Percentiles rank a stretch among this genome's conserved stretches.
phyloP scores from a whole-genome alignment of 1,284 basidiomycete species.

The Veloporphyrellus conicus region DNA sequence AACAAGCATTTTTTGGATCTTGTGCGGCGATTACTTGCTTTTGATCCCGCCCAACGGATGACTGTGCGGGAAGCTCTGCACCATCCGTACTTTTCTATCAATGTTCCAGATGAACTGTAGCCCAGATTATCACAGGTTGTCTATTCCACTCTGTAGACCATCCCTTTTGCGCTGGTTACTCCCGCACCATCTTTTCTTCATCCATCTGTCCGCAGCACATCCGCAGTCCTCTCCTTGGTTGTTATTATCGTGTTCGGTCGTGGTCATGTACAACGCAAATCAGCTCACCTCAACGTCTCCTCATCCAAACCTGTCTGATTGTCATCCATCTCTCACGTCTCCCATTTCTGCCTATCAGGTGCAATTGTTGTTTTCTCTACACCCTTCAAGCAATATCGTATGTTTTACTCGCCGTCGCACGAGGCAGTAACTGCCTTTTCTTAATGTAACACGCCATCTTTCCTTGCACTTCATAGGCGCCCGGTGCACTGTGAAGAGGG shows the following conservation, averaged over 20 bases:
- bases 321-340: slow-evolving; percentile 18
- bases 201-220: slow-evolving; percentile 25
- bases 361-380: slow-evolving; percentile 32
- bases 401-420: slow-evolving; percentile 24
- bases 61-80: slow-evolving; percentile 82
- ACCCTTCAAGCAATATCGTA: slow-evolving; percentile 31
- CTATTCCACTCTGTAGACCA: slow-evolving; percentile 38
- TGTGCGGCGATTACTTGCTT: slow-evolving; percentile 82
- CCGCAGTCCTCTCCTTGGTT: slow-evolving; percentile 29
- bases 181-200: slow-evolving; percentile 21
- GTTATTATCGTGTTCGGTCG: slow-evolving; percentile 38
- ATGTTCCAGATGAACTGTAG: slow-evolving; percentile 57
- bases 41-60: slow-evolving; percentile 85
- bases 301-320: slow-evolving; percentile 30
- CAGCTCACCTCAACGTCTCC: slow-evolving; percentile 26
- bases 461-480: slow-evolving; percentile 10
- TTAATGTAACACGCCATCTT: slow-evolving; percentile 23
- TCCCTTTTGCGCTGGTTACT: slow-evolving; percentile 23
- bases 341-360: slow-evolving; percentile 24
- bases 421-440: slow-evolving; percentile 15
- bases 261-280: slow-evolving; percentile 38
- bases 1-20: slow-evolving; percentile 85
- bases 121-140: slow-evolving; percentile 33
- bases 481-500: slow-evolving; percentile 10
- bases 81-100: slow-evolving; percentile 78